Evolutionary conservation across 2,329 filamentous ascomycete genomes (phyloP), one percentile per base, ranked within the genome.

Genomic region (Aaosphaeria arxii): DNA sequence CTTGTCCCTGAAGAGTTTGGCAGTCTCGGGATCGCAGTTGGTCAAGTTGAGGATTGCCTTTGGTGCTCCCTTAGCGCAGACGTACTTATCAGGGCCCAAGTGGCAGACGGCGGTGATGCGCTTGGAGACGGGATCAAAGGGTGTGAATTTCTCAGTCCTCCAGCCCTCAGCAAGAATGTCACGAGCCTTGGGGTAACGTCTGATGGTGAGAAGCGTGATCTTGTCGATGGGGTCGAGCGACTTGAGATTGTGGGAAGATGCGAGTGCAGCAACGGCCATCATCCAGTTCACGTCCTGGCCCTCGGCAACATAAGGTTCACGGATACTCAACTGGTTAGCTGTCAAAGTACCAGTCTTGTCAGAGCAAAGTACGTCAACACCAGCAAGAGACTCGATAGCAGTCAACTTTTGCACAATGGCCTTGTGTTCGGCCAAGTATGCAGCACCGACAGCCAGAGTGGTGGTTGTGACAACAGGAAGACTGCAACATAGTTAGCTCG

Each of bases 201-300:
- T 87, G 61, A 89, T 81, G 46, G 86, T 88, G 49, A 89, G 77
- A 60, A 89, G 86, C 47, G 85, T 89, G 61, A 89, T 83, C 76
- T 89, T 89, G 76, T 89, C 86, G 62, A 89, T 89, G 52, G 86
- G 86, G 67, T 89, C 87, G 53, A 89, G 80, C 52, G 86, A 87
- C 75, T 87, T 87, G 74, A 88, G 78, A 75, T 89, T 89, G 77
- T 89, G 86, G 53, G 86, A 89, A 45, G 86, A 89, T 49, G 86
- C 87, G 47, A 89, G 81, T 52, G 86, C 86, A 51, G 87, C 86
- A 51, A 88, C 86, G 55, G 86, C 86, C 86, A 89, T 89, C 86
- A 89, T 89, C 86, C 86, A 89, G 77, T 89, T 87, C 70, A 89
- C 83, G 71, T 89, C 86, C 66, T 88, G 82, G 61, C 86, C 87